Evolutionary conservation across 805 yeast species (phyloP).

Genomic region (Blastobotrys terrestris): DNA sequence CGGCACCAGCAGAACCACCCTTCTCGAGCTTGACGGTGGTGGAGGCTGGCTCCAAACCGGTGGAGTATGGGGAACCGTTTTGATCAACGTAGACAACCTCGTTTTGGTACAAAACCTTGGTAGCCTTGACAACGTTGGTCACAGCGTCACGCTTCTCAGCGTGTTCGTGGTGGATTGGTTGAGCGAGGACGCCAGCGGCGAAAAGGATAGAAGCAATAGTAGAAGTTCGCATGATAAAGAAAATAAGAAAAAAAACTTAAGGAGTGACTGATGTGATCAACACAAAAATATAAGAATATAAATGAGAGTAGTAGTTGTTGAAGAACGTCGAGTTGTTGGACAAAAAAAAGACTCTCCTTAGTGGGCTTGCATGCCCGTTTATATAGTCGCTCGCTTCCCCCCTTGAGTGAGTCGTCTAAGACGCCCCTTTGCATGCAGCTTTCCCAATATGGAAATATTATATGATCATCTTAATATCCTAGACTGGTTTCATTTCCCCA

Average conservation of each 20-base stretch:
- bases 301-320: neutral
- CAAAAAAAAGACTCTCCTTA: too few relatives aligned
- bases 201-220: conserved; percentile 6
- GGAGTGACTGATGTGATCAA: neutral
- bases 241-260: neutral
- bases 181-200: conserved; percentile 11
- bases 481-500: neutral
- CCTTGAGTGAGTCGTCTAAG: neutral
- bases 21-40: conserved; percentile 13
- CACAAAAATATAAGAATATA: neutral
- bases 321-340: neutral
- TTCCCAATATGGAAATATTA: neutral
- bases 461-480: neutral
- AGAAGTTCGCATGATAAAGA: conserved; percentile 11
- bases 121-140: conserved; percentile 18
- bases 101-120: conserved; percentile 20
- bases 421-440: neutral
- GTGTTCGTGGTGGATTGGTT: conserved; percentile 9
- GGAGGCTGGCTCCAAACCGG: conserved; percentile 19
- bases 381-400: neutral
- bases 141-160: conserved; percentile 16
- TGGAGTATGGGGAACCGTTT: conserved; percentile 19
- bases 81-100: conserved; percentile 24
- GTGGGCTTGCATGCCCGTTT: neutral
- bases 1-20: too few relatives aligned